Conservation (phyloP, 2,329 filamentous ascomycete species). For the Claviceps arundinis region DNA sequence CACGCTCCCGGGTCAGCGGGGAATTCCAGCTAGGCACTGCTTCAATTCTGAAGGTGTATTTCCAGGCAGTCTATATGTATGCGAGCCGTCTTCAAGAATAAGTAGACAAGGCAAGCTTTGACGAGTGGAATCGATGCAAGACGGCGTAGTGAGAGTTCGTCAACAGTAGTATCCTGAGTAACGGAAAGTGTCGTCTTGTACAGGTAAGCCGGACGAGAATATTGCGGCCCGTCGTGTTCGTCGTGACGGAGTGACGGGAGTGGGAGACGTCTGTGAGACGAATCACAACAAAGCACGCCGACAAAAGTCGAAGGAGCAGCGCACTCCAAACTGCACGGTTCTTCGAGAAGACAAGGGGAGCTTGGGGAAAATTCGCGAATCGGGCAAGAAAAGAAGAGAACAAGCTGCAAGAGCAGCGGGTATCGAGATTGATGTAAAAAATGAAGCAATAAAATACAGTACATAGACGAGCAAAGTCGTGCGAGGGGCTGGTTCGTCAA, state of each 20-base stretch:
- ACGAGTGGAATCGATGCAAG: not conserved
- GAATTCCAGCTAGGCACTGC: not conserved
- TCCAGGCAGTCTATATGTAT: not conserved
- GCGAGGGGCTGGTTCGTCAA: not conserved
- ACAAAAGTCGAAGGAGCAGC: not conserved
- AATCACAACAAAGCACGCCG: not conserved
- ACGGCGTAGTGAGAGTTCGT: not conserved
- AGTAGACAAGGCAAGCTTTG: not conserved
- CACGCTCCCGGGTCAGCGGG: not conserved
- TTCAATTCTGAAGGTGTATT: not conserved
- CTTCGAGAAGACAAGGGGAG: not conserved
- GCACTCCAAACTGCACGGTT: not conserved
- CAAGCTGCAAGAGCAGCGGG: not conserved
- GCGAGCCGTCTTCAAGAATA: not conserved
- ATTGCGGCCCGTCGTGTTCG: not conserved
- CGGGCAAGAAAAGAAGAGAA: not conserved
- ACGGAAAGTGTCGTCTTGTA: not conserved
- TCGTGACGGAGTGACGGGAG: no score
- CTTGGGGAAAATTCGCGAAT: not conserved
- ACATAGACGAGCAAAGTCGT: slow-evolving; percentile 3
- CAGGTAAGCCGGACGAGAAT: not conserved
- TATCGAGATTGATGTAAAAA: not conserved
- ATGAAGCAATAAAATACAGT: slow-evolving; percentile 5
- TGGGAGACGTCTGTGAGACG: not conserved
- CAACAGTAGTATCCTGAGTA: not conserved